These are phyloP conservation scores for Ambrosia artemisiifolia DNA, from an alignment of 129 eudicot species.

Conservation along the genomic window DNA sequence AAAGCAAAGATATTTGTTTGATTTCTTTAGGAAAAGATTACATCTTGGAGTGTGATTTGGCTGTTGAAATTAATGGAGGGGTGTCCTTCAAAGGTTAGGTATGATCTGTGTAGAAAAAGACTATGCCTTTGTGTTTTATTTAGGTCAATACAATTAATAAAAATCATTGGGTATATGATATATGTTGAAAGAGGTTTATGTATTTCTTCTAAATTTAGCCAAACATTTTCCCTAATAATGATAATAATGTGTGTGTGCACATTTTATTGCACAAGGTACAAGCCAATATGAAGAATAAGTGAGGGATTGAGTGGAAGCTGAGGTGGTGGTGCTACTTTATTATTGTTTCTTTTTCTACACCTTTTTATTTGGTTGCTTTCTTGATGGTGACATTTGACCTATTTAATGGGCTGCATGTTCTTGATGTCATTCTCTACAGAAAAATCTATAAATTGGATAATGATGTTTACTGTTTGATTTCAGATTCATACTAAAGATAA, in stretches of 20 bases:
- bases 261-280: constrained; percentile 24
- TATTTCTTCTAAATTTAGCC: neutral
- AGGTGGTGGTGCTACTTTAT: constrained; percentile 31
- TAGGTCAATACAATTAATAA: constrained; percentile 9
- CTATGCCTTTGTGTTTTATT: constrained; percentile 9
- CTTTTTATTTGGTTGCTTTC: constrained; percentile 40
- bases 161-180: constrained; percentile 9
- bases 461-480: constrained; percentile 28
- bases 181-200: neutral
- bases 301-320: constrained; percentile 30
- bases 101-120: constrained; percentile 7
- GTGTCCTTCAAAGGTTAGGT: constrained; percentile 7
- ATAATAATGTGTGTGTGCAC: neutral
- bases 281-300: neutral
- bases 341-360: constrained; percentile 32
- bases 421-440: constrained; percentile 42
- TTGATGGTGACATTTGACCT: constrained; percentile 51
- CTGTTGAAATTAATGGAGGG: neutral
- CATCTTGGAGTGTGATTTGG: constrained; percentile 24
- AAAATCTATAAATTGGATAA: constrained; percentile 23
- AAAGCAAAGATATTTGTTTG: constrained; percentile 30
- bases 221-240: neutral
- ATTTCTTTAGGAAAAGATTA: constrained; percentile 21
- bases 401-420: constrained; percentile 42
- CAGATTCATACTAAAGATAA: constrained; percentile 6